These are phyloP conservation scores for Phytophthora multivora DNA, from an alignment of 352 stramenopile genomes.

Conservation along the genomic window DNA sequence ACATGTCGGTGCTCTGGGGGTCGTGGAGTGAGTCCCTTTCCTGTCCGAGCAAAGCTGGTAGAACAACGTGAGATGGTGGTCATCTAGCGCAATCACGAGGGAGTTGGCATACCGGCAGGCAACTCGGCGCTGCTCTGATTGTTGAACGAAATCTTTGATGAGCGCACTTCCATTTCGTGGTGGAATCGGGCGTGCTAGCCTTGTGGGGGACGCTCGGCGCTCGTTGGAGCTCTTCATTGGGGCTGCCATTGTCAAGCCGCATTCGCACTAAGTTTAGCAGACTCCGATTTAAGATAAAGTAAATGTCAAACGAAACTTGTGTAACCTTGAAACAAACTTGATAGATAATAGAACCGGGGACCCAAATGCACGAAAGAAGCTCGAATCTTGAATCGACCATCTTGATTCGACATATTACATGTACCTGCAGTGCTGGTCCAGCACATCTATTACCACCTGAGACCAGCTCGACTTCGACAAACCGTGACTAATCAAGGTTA, in stretches of 20 bases:
- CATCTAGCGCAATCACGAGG: neutral
- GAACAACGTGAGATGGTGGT: neutral
- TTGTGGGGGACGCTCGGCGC: neutral
- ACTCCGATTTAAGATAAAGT: too few species aligned
- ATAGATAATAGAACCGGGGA: too few species aligned
- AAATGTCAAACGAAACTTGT: too few species aligned
- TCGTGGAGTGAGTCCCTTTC: slow-evolving; percentile 25
- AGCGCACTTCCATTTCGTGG: slow-evolving; percentile 33
- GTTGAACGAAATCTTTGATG: slow-evolving; percentile 60
- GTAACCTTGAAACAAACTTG: too few species aligned
- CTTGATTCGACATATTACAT: too few species aligned
- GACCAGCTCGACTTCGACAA: too few species aligned
- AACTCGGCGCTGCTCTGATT: slow-evolving; percentile 43
- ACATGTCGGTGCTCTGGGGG: slow-evolving; percentile 11
- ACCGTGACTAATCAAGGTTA: too few species aligned
- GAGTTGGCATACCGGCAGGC: slow-evolving; percentile 34
- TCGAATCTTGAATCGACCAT: too few species aligned
- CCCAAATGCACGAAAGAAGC: too few species aligned
- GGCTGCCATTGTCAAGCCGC: neutral
- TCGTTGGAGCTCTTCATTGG: slow-evolving; percentile 7
- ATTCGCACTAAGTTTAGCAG: slow-evolving; percentile 9
- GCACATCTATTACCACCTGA: too few species aligned
- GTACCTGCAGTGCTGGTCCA: too few species aligned
- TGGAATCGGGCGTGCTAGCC: neutral
- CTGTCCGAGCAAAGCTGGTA: slow-evolving; percentile 21